Evolutionary conservation across 176 grass and related monocot genomes (phyloP), one percentile per base, ranked within the genome.

Genomic region (Typha latifolia): DNA sequence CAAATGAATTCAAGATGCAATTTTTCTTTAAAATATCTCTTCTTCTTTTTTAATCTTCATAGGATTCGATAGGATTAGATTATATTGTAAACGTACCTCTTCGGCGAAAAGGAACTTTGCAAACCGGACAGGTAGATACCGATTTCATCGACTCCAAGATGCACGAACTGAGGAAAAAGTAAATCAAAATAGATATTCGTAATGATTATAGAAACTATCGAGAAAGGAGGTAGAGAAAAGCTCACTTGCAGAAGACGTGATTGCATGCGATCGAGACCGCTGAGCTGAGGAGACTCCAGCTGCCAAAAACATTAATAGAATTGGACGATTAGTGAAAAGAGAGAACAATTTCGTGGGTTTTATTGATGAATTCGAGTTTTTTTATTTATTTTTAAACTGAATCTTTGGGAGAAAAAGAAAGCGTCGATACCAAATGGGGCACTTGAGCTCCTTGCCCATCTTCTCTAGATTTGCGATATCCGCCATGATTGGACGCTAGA

Each of bases 161-260:
- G 80, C 93, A 91, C 8, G 66, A 12, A 10, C 88, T 96, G 77
- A n/a, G 16, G 43, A 68, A 49, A 63, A 3, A 49, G 32, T 20
- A 5, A 79, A 34, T 9, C 0, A 22, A 47, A 63, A 49, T 0
- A 23, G 32, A 31, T 61, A 34, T 12, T 13, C 13, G 43, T n/a
- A 67, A 3, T 11, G 2, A 32, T 2, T 53, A 23, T 11, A 18
- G 15, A 57, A 18, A 57, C 19, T 20, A 9, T 18, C 47, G 3
- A 51, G 14, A 48, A 14, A 68, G 20, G 27, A n/a, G 13, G 4
- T 47, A 12, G 15, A 61, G 26, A 14, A 49, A 23, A 12, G 29
- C 88, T 86, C 74, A 97, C 93, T 82, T 84, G 93, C 93, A 91
- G 82, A 91, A 91, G 49, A 84, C 56, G 63, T 97, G 93, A 8